These are phyloP conservation scores for Silene coronaria DNA, from an alignment of 179 eudicot genomes.

Conservation along the genomic window DNA sequence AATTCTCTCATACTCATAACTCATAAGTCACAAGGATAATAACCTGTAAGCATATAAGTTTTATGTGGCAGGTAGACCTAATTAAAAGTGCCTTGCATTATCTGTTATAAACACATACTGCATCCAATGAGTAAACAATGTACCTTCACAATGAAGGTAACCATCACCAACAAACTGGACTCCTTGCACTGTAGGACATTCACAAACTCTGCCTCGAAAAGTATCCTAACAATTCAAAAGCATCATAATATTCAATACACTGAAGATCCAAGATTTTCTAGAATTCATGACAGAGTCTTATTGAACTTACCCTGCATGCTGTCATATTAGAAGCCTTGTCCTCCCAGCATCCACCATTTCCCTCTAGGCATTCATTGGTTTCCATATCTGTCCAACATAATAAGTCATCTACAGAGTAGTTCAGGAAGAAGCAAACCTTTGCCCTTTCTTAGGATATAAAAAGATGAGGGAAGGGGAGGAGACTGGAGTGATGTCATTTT, in stretches of 20 bases:
- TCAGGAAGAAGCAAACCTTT: constrained; percentile 8
- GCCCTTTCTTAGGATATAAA: neutral
- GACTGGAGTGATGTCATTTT: neutral
- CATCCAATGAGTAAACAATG: neutral
- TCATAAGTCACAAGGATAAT: no score
- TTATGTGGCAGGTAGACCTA: no score
- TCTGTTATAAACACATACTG: neutral
- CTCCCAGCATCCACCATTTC: constrained; percentile 94
- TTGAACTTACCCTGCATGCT: constrained; percentile 72
- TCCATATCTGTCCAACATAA: constrained; percentile 53
- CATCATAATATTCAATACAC: neutral
- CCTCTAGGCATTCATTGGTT: constrained; percentile 83
- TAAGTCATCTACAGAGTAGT: neutral
- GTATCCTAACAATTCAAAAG: constrained; percentile 55
- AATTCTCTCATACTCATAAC: no score
- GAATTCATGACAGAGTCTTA: neutral
- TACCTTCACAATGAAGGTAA: constrained; percentile 83
- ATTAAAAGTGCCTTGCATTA: neutral
- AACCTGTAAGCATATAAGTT: no score
- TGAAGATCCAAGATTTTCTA: neutral
- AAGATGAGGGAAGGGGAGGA: neutral
- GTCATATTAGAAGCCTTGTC: constrained; percentile 61
- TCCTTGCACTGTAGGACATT: constrained; percentile 78
- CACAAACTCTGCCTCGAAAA: constrained; percentile 84
- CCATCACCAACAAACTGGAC: constrained; percentile 83